Conservation (phyloP, 495 filamentous ascomycete genomes). For the Neurospora cerealis region DNA sequence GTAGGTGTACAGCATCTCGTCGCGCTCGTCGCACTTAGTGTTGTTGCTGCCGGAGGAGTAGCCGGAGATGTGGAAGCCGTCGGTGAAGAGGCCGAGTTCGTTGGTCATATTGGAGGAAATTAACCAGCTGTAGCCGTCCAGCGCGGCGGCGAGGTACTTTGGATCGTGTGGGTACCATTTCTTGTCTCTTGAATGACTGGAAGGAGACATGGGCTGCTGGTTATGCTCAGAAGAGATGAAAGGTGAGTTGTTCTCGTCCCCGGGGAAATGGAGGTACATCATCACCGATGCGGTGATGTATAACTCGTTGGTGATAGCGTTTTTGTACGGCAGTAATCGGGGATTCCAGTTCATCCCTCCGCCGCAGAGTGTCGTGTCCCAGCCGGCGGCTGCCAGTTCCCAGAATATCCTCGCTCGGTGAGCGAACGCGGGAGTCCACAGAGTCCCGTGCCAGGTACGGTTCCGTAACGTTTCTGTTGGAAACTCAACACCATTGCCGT, state of each 20-base stretch:
- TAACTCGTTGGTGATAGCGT: slow-evolving; percentile 93
- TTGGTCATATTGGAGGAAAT: slow-evolving; percentile 73
- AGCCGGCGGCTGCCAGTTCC: slow-evolving; percentile 66
- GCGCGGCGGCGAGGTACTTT: slow-evolving; percentile 56
- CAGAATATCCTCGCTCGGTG: slow-evolving; percentile 87
- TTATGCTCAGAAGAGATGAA: slow-evolving; percentile 29
- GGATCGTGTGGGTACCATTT: slow-evolving; percentile 45
- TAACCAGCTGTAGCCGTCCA: slow-evolving; percentile 78
- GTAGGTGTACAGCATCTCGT: slow-evolving; percentile 90
- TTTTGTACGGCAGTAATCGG: slow-evolving; percentile 77
- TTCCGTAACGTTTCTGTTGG: slow-evolving; percentile 7
- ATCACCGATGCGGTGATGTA: slow-evolving; percentile 72
- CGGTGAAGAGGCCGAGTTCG: slow-evolving; percentile 62
- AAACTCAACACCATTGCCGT: background rate
- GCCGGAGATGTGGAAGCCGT: slow-evolving; percentile 82
- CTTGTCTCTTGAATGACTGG: background rate
- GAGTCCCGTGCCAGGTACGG: slow-evolving; percentile 58
- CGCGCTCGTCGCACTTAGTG: slow-evolving; percentile 63
- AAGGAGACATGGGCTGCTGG: background rate
- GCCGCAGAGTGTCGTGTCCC: slow-evolving; percentile 72
- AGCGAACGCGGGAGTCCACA: slow-evolving; percentile 71
- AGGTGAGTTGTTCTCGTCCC: slow-evolving; percentile 62
- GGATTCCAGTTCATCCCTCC: slow-evolving; percentile 96
- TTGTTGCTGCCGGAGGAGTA: slow-evolving; percentile 41
- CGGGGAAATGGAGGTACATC: slow-evolving; percentile 90